Evolutionary conservation across 2,329 filamentous ascomycete genomes (phyloP), one percentile per base, ranked within the genome.

Genomic region (Aquanectria penicillioides): DNA sequence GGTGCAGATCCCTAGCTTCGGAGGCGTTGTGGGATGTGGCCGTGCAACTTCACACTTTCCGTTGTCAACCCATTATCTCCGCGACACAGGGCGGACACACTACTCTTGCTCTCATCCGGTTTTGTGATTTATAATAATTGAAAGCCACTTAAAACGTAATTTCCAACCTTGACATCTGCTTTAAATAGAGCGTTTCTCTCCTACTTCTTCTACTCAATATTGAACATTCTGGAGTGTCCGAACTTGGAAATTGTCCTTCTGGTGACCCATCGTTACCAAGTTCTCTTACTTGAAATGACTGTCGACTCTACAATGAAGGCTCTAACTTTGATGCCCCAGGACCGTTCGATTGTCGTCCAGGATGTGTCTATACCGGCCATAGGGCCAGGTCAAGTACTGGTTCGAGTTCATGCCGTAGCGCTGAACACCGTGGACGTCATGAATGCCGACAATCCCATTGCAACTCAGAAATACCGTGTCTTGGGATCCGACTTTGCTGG

Each of bases 401-500:
- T 73, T 3, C 60, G 44, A 0, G 64, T 73, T 6, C 50, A 53
- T 3, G 66, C 67, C 1, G 60, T 73, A 28, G 69, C 71, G 0
- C 47, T 73, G 4, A 73, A 73, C 3, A 66, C 68, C 1, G 65
- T 73, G 0, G 71, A 73, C 34, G 56, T 70, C 5, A 67, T 79
- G 0, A 80, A 78, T 37, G 69, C 71, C 2, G 44, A 33, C 3
- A 61, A 74, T 2, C 78, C 77, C 0, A 69, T 79, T 5, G 77
- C 68, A 3, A 15, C 40, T 6, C 33, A 65, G 31, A 28, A 72
- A 52, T 23, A 70, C 4, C 69, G 77, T 1, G 63, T 72, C 0
- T 56, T 80, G 0, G 78, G 79, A 5, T 77, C 71, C 34, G 78
- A 80, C 54, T 81, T 80, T 33, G 71, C 77, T 0, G 78, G 78